phyloP scores from a whole-genome alignment of 1,284 basidiomycete genomes.

The Ustilago loliicola region DNA sequence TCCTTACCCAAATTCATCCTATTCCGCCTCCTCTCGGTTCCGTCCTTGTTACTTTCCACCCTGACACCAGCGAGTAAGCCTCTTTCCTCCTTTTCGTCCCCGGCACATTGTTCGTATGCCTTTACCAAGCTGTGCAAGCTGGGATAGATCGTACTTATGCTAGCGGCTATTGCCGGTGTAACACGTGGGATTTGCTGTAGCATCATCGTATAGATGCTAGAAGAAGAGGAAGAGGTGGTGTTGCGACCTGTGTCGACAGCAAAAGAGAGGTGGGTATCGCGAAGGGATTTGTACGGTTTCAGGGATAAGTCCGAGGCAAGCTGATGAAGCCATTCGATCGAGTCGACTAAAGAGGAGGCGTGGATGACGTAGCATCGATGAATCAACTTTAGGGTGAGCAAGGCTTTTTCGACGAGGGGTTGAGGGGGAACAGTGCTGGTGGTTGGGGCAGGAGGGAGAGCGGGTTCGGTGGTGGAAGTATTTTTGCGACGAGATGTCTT shows the following conservation, averaged over 20 bases:
- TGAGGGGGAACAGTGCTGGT: constrained; percentile 6
- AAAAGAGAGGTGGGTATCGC: constrained; percentile 46
- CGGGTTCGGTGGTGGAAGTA: not conserved
- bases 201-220: constrained; percentile 39
- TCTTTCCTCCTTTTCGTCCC: constrained; percentile 18
- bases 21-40: constrained; percentile 31
- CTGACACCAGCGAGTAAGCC: constrained; percentile 21
- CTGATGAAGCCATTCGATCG: constrained; percentile 47
- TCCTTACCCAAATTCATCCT: constrained; percentile 32
- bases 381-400: constrained; percentile 47
- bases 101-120: constrained; percentile 28
- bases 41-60: constrained; percentile 38
- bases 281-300: constrained; percentile 48
- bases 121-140: constrained; percentile 19
- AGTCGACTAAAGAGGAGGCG: constrained; percentile 36
- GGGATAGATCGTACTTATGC: constrained; percentile 41
- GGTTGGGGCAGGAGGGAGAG: too few relatives aligned
- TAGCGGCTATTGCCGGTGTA: constrained; percentile 35
- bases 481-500: constrained; percentile 23
- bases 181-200: constrained; percentile 50
- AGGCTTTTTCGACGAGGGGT: constrained; percentile 24
- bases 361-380: constrained; percentile 50
- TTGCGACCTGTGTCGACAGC: constrained; percentile 46
- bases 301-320: constrained; percentile 42
- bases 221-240: constrained; percentile 27